phyloP scores from a whole-genome alignment of 2,329 filamentous ascomycete species.

The Xylaria arbuscula region DNA sequence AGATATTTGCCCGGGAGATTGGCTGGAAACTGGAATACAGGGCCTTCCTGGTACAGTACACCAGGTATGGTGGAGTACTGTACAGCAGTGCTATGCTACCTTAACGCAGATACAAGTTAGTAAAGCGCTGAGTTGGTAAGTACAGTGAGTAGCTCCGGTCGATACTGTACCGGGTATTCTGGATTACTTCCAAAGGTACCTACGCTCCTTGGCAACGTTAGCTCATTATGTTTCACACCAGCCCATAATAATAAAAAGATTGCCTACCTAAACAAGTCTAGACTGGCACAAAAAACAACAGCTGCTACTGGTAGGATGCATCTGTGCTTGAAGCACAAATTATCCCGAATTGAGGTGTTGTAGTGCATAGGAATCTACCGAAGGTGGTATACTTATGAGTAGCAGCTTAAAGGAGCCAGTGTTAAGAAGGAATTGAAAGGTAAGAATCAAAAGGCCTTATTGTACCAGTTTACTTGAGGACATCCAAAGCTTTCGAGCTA shows the following conservation, averaged over 20 bases:
- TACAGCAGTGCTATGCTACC: neutral
- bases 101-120: no score
- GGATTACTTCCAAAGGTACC: neutral
- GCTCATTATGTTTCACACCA: slow-evolving; percentile 9
- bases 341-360: neutral
- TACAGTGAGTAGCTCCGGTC: neutral
- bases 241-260: slow-evolving; percentile 16
- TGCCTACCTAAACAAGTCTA: slow-evolving; percentile 24
- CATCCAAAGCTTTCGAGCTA: neutral
- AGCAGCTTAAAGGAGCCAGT: slow-evolving; percentile 8
- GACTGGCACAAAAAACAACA: slow-evolving; percentile 4
- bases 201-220: slow-evolving; percentile 5
- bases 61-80: neutral
- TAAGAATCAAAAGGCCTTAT: neutral
- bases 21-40: slow-evolving; percentile 21
- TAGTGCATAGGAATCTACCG: neutral
- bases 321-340: neutral
- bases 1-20: slow-evolving; percentile 26
- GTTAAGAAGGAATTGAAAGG: neutral
- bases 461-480: neutral
- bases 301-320: neutral
- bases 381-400: neutral
- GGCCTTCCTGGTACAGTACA: slow-evolving; percentile 21
- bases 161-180: no score
- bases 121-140: neutral